These are phyloP conservation scores for Pleurotus sapidus DNA, from an alignment of 768 basidiomycete species.

Conservation along the genomic window DNA sequence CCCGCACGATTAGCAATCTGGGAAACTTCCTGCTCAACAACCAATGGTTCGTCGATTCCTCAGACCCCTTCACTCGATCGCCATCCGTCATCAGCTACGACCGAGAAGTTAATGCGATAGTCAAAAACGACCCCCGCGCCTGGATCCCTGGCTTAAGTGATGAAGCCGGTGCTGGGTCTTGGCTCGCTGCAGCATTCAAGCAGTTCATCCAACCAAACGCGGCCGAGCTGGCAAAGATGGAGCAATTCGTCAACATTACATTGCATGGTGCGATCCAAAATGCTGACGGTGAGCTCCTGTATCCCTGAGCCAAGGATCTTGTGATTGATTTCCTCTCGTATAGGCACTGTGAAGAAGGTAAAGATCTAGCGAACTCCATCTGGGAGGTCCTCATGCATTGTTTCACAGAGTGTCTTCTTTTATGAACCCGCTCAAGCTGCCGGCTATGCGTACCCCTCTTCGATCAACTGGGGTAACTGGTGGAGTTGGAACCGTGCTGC, in stretches of 20 bases:
- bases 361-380: not conserved
- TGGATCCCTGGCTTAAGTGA: constrained; percentile 63
- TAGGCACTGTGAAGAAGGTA: constrained; percentile 54
- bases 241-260: constrained; percentile 43
- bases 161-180: constrained; percentile 59
- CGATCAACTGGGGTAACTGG: constrained; percentile 51
- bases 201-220: constrained; percentile 53
- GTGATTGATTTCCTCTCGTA: no score
- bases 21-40: constrained; percentile 52
- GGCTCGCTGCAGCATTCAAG: constrained; percentile 55
- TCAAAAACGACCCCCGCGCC: constrained; percentile 48
- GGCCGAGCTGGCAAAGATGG: constrained; percentile 50
- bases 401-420: constrained; percentile 43
- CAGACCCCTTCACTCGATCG: constrained; percentile 51
- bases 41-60: constrained; percentile 49
- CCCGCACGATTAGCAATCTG: constrained; percentile 41
- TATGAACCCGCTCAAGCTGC: constrained; percentile 45
- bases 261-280: constrained; percentile 53
- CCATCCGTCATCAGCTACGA: constrained; percentile 56
- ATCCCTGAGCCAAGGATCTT: not conserved
- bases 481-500: constrained; percentile 54
- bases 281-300: constrained; percentile 30
- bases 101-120: constrained; percentile 44
- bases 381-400: not conserved
- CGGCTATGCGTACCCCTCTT: constrained; percentile 44